Conservation (phyloP, 2,329 filamentous ascomycete genomes). For the Colletotrichum sp. region DNA sequence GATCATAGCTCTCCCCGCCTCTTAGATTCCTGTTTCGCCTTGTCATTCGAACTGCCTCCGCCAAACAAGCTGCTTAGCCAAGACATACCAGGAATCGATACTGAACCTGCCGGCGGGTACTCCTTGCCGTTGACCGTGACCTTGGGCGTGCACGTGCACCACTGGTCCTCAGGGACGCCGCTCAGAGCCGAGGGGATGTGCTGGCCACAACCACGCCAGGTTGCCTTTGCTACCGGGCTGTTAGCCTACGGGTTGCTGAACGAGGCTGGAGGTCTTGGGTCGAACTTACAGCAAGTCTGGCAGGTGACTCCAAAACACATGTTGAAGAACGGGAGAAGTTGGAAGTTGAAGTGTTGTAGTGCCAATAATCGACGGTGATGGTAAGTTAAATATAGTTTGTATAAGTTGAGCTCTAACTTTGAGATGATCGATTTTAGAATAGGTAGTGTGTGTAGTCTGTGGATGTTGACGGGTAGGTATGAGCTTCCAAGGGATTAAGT, state of each 20-base stretch:
- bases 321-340: constrained; percentile 3
- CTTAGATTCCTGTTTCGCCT: constrained; percentile 12
- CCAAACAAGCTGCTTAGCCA: constrained; percentile 31
- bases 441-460: background rate
- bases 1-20: constrained; percentile 1
- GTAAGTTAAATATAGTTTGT: background rate
- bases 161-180: constrained; percentile 46
- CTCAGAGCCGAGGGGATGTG: constrained; percentile 50
- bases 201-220: constrained; percentile 54
- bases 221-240: constrained; percentile 42
- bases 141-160: constrained; percentile 52
- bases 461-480: background rate
- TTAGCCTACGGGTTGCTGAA: background rate
- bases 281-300: constrained; percentile 43
- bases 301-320: constrained; percentile 49
- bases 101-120: constrained; percentile 48
- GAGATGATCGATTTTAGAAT: background rate
- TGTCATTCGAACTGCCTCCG: constrained; percentile 14
- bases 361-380: background rate
- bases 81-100: constrained; percentile 41
- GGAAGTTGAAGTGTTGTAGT: background rate
- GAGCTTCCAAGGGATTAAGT: constrained; percentile 2
- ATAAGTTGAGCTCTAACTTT: background rate
- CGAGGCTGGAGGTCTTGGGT: background rate
- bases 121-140: constrained; percentile 46